These are phyloP conservation scores for Mytilinidion resinicola DNA, from an alignment of 495 filamentous ascomycete genomes.

Conservation along the genomic window DNA sequence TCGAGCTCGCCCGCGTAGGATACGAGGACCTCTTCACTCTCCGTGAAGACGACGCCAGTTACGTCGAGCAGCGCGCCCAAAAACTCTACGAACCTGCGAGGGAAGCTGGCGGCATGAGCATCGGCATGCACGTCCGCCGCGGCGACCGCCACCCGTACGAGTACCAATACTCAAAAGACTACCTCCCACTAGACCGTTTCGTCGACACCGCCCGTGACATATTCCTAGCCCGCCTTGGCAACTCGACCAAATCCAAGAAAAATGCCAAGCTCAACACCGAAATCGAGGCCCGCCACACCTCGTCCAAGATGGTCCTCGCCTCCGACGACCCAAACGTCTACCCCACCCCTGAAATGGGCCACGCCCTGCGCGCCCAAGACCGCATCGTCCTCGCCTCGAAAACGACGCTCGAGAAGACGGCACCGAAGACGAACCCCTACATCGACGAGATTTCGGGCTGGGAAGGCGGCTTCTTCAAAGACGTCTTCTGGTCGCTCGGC, in stretches of 20 bases:
- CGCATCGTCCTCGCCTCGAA: slow-evolving; percentile 61
- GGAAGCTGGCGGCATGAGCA: slow-evolving; percentile 39
- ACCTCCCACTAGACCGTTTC: slow-evolving; percentile 61
- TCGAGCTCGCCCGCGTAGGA: slow-evolving; percentile 53
- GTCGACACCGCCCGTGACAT: slow-evolving; percentile 42
- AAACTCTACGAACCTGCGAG: slow-evolving; percentile 40
- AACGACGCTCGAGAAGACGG: slow-evolving; percentile 38
- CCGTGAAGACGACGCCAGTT: slow-evolving; percentile 48
- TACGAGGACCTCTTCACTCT: slow-evolving; percentile 61
- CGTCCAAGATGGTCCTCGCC: slow-evolving; percentile 49
- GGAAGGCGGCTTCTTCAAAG: slow-evolving; percentile 68
- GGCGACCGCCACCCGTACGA: slow-evolving; percentile 65
- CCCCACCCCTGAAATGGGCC: slow-evolving; percentile 46
- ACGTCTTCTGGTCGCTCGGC: slow-evolving; percentile 64
- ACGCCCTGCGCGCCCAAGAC: slow-evolving; percentile 51
- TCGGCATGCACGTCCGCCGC: slow-evolving; percentile 66
- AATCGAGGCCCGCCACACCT: slow-evolving; percentile 6
- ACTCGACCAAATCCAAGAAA: slow-evolving; percentile 6
- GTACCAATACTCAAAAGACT: slow-evolving; percentile 58
- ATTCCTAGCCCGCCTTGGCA: slow-evolving; percentile 20
- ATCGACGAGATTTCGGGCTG: slow-evolving; percentile 63
- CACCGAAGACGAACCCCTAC: slow-evolving; percentile 44
- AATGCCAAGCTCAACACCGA: background rate
- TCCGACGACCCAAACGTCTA: slow-evolving; percentile 69
- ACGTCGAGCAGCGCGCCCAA: slow-evolving; percentile 46